A percentile compares a stretch with the other conserved stretches of the same genome.
These are phyloP conservation scores for Cryptococcus sp. DNA, from an alignment of 1,284 basidiomycete genomes.

Conservation along the genomic window DNA sequence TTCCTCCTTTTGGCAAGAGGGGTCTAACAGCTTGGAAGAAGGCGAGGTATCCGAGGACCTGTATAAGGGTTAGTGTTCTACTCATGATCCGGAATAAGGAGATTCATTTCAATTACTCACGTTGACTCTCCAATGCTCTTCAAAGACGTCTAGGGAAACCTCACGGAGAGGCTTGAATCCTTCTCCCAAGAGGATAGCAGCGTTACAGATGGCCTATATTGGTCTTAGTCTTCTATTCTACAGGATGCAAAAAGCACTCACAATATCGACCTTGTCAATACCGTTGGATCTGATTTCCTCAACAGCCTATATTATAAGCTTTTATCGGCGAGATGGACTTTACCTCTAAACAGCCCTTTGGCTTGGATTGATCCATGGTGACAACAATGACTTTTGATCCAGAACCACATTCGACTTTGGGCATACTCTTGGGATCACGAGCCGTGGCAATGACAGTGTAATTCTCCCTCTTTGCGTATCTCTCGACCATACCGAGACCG, in stretches of 20 bases:
- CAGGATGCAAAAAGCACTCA: constrained; percentile 4
- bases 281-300: constrained; percentile 14
- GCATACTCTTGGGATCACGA: constrained; percentile 16
- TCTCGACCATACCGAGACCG: constrained; percentile 21
- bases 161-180: constrained; percentile 11
- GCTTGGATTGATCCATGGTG: constrained; percentile 13
- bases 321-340: neutral
- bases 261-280: constrained; percentile 22
- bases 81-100: neutral
- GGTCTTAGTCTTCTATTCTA: neutral
- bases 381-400: constrained; percentile 20
- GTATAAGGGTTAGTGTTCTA: neutral
- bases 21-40: constrained; percentile 23
- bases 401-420: constrained; percentile 9
- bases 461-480: constrained; percentile 12
- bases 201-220: constrained; percentile 21
- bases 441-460: constrained; percentile 20
- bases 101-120: constrained; percentile 9
- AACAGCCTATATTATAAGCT: constrained; percentile 5
- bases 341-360: constrained; percentile 6
- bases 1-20: constrained; percentile 14
- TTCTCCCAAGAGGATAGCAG: constrained; percentile 16
- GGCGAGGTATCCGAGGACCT: constrained; percentile 20
- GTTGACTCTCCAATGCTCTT: constrained; percentile 26
- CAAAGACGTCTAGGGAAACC: constrained; percentile 17